Percentiles rank a stretch among this genome's conserved stretches.
phyloP scores from a whole-genome alignment of 805 yeast genomes.

The Hanseniaspora vineae region DNA sequence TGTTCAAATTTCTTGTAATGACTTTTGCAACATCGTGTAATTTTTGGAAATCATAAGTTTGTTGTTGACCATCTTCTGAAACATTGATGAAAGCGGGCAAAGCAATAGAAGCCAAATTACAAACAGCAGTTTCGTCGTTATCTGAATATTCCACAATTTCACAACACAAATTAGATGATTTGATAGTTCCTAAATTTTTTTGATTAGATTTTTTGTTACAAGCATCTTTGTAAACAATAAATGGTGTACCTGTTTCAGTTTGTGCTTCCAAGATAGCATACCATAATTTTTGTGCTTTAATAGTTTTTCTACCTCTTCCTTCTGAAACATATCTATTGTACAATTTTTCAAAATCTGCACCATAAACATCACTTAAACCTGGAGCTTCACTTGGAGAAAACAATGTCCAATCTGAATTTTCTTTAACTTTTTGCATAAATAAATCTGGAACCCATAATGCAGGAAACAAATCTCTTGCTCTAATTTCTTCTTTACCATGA shows the following conservation, averaged over 20 bases:
- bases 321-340: slow-evolving; percentile 63
- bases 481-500: slow-evolving; percentile 86
- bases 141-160: slow-evolving; percentile 89
- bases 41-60: slow-evolving; percentile 55
- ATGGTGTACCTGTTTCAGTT: slow-evolving; percentile 94
- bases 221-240: slow-evolving; percentile 86
- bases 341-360: slow-evolving; percentile 65
- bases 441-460: slow-evolving; percentile 93
- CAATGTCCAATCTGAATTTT: slow-evolving; percentile 70
- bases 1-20: slow-evolving; percentile 65
- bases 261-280: slow-evolving; percentile 79
- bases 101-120: slow-evolving; percentile 87
- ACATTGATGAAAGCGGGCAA: slow-evolving; percentile 61
- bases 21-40: slow-evolving; percentile 71
- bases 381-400: slow-evolving; percentile 86
- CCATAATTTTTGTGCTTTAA: slow-evolving; percentile 89
- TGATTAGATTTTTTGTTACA: slow-evolving; percentile 83
- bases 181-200: slow-evolving; percentile 81
- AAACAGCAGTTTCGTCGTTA: slow-evolving; percentile 88
- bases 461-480: slow-evolving; percentile 87
- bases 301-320: slow-evolving; percentile 47
- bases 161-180: slow-evolving; percentile 88
- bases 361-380: slow-evolving; percentile 70
- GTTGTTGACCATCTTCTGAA: slow-evolving; percentile 30
- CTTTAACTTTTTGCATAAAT: slow-evolving; percentile 83